phyloP scores from a whole-genome alignment of 495 filamentous ascomycete genomes.

The Neurospora sp. region DNA sequence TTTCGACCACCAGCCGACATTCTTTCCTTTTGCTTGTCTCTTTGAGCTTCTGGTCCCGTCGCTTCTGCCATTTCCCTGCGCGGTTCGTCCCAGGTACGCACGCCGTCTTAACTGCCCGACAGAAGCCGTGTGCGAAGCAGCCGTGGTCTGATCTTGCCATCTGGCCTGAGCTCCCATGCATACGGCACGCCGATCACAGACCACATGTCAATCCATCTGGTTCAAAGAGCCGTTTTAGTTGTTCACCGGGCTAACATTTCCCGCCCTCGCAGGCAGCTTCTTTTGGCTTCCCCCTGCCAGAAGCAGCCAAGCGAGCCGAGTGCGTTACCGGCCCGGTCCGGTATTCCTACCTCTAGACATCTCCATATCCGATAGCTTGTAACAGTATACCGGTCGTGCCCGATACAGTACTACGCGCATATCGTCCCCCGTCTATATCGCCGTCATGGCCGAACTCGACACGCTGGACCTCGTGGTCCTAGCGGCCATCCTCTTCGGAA shows the following conservation, averaged over 20 bases:
- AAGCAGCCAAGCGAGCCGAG: background rate
- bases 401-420: background rate
- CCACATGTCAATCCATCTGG: background rate
- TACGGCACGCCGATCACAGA: background rate
- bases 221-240: background rate
- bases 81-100: background rate
- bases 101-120: background rate
- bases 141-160: background rate
- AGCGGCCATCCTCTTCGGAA: constrained; percentile 70
- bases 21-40: background rate
- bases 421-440: background rate
- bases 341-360: background rate
- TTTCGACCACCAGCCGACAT: background rate
- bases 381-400: background rate
- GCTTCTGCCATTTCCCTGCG: background rate
- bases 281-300: background rate
- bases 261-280: background rate
- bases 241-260: background rate
- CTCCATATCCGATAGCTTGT: background rate
- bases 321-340: background rate
- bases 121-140: background rate
- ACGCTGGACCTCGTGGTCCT: constrained; percentile 91
- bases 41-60: background rate
- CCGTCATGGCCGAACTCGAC: constrained; percentile 85
- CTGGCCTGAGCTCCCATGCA: background rate